A percentile compares a stretch with the other conserved stretches of the same genome.
Evolutionary conservation across 345 rosid species (phyloP).

Genomic region (Kandelia obovata): DNA sequence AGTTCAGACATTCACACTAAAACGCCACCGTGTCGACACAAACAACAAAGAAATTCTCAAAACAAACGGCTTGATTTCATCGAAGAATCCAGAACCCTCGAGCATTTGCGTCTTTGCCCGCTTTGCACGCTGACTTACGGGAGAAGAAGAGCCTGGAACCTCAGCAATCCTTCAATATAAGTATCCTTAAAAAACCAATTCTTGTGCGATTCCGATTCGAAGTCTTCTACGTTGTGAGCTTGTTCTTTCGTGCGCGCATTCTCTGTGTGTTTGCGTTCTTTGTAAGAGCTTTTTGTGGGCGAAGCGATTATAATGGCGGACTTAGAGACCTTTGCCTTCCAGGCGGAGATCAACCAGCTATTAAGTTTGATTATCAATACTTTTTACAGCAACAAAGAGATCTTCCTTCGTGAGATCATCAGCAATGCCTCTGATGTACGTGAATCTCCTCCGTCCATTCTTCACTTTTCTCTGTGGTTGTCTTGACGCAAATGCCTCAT

Average conservation of each 20-base stretch:
- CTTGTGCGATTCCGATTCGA: not conserved
- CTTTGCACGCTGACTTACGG: slow-evolving; percentile 3
- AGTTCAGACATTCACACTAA: no score
- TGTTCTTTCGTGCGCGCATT: not conserved
- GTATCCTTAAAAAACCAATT: slow-evolving; percentile 1
- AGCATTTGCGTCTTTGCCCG: not conserved
- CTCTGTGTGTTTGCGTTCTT: not conserved
- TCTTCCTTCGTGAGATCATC: slow-evolving; percentile 70
- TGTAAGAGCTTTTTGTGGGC: not conserved
- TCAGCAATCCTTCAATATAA: slow-evolving; percentile 15
- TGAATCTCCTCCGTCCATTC: not conserved
- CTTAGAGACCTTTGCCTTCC: slow-evolving; percentile 91
- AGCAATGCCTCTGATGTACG: slow-evolving; percentile 70
- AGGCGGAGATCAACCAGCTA: slow-evolving; percentile 90
- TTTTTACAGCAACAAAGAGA: slow-evolving; percentile 91
- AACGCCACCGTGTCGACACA: not conserved
- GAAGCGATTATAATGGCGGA: slow-evolving; percentile 47
- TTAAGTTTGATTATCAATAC: slow-evolving; percentile 83
- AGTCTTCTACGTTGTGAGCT: not conserved
- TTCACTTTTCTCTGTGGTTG: not conserved
- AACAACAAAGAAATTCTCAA: not conserved
- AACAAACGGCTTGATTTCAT: slow-evolving; percentile 29
- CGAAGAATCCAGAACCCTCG: slow-evolving; percentile 53
- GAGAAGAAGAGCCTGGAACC: slow-evolving; percentile 48
- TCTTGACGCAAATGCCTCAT: not conserved